Percentiles rank a stretch among this genome's conserved stretches.
These are phyloP conservation scores for Boletales sp. DNA, from an alignment of 768 basidiomycete genomes.

Conservation along the genomic window DNA sequence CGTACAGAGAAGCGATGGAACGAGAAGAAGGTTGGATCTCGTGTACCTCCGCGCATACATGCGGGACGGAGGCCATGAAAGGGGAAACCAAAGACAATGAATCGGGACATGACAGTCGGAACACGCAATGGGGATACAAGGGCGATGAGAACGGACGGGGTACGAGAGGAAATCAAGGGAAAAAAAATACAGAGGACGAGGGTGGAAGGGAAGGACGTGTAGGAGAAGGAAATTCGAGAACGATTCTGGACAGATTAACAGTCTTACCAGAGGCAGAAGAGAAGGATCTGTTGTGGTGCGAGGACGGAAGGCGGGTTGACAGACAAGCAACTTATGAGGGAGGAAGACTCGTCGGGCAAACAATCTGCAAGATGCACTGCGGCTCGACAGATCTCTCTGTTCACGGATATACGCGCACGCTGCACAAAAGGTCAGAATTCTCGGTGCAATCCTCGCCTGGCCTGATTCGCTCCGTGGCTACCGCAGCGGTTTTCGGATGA, in stretches of 20 bases:
- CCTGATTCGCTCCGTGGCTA: constrained; percentile 18
- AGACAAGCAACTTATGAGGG: too few species aligned
- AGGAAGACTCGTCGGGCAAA: too few species aligned
- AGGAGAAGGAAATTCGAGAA: constrained; percentile 5
- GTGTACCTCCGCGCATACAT: constrained; percentile 20
- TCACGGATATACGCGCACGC: too few species aligned
- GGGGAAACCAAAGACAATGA: constrained; percentile 18
- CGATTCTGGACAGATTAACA: constrained; percentile 7
- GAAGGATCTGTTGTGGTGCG: too few species aligned
- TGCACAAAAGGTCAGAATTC: constrained; percentile 12
- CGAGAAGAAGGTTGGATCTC: constrained; percentile 22
- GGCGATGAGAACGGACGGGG: not conserved
- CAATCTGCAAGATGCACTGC: too few species aligned
- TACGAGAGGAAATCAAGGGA: not conserved
- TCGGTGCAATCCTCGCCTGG: constrained; percentile 20
- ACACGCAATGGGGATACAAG: constrained; percentile 11
- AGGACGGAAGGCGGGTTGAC: too few species aligned
- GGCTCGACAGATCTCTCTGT: too few species aligned
- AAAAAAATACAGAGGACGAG: not conserved
- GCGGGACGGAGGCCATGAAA: constrained; percentile 18
- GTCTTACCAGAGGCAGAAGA: constrained; percentile 11
- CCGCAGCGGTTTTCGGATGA: constrained; percentile 16
- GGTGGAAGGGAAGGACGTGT: constrained; percentile 1
- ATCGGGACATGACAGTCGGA: constrained; percentile 1
- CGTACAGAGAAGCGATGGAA: constrained; percentile 34